These are phyloP conservation scores for Penicillium sp. DNA, from an alignment of 2,329 filamentous ascomycete genomes.

Conservation along the genomic window DNA sequence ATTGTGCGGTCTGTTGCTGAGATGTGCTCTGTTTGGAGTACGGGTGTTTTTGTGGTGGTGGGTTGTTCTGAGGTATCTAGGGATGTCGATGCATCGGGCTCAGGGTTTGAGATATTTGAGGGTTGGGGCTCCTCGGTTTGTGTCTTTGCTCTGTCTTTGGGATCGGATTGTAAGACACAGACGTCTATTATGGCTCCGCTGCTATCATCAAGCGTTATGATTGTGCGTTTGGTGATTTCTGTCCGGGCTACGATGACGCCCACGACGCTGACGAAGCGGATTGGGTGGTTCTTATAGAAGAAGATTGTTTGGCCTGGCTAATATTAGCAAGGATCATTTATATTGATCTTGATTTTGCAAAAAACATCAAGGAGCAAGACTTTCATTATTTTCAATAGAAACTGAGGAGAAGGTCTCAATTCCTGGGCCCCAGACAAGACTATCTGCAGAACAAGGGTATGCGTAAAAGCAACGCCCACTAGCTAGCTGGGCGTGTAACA, in stretches of 20 bases:
- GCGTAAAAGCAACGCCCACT: not conserved
- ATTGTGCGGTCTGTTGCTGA: conserved; percentile 41
- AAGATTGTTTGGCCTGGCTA: conserved; percentile 60
- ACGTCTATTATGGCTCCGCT: conserved; percentile 65
- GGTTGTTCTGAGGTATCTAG: conserved; percentile 5
- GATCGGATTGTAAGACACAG: conserved; percentile 49
- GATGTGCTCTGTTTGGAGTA: conserved; percentile 25
- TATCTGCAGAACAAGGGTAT: conserved; percentile 1
- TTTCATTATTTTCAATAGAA: not conserved
- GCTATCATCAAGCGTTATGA: conserved; percentile 66
- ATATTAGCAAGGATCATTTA: not conserved
- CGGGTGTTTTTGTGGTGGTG: not conserved
- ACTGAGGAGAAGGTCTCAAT: not conserved
- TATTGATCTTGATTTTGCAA: not conserved
- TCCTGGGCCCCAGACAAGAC: not conserved
- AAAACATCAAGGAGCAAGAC: not conserved
- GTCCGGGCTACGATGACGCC: conserved; percentile 71
- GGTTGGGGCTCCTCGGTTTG: not conserved
- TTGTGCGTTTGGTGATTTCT: conserved; percentile 58
- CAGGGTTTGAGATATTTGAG: conserved; percentile 42
- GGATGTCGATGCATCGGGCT: conserved; percentile 39
- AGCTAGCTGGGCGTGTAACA: not conserved
- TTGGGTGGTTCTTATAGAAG: conserved; percentile 75
- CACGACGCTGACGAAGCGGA: conserved; percentile 74
- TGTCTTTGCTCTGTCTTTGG: conserved; percentile 4